These are phyloP conservation scores for Prunus yedoensis DNA, from an alignment of 331 rosid species.

Conservation along the genomic window DNA sequence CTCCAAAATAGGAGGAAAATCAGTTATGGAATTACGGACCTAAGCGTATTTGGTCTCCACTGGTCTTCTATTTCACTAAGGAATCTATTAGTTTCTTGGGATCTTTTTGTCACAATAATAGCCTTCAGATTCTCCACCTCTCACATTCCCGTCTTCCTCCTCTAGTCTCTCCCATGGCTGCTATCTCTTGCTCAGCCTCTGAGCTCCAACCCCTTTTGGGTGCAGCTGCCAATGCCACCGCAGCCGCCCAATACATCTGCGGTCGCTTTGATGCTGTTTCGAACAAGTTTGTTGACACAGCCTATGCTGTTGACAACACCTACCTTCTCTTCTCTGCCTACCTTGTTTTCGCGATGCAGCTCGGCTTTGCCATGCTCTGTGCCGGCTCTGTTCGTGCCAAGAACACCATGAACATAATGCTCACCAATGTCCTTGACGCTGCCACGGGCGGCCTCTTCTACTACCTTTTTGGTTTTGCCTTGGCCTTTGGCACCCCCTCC, in stretches of 20 bases:
- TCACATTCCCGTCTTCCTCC: neutral
- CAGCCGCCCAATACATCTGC: constrained; percentile 27
- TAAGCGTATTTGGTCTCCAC: neutral
- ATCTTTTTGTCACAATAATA: neutral
- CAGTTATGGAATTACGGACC: neutral
- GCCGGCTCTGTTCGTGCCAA: constrained; percentile 31
- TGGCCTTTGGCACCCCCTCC: constrained; percentile 27
- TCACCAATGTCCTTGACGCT: constrained; percentile 33
- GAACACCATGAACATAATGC: constrained; percentile 36
- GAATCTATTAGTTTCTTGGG: neutral
- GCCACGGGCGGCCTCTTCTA: constrained; percentile 28
- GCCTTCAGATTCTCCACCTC: neutral
- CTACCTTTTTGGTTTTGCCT: constrained; percentile 30
- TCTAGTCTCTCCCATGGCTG: constrained; percentile 22
- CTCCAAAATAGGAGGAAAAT: neutral
- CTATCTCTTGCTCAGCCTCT: constrained; percentile 50
- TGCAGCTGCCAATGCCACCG: constrained; percentile 8
- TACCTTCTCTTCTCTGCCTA: constrained; percentile 35
- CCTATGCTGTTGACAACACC: constrained; percentile 25
- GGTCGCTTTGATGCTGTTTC: constrained; percentile 20
- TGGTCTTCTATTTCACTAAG: neutral
- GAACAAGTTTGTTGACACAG: constrained; percentile 27
- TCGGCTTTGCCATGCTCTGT: constrained; percentile 33
- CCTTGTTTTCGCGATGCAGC: constrained; percentile 34
- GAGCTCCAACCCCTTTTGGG: constrained; percentile 48